Percentiles rank a stretch among this genome's conserved stretches.
These are phyloP conservation scores for Dunaliella salina DNA, from an alignment of 163 green algal species.

Conservation along the genomic window DNA sequence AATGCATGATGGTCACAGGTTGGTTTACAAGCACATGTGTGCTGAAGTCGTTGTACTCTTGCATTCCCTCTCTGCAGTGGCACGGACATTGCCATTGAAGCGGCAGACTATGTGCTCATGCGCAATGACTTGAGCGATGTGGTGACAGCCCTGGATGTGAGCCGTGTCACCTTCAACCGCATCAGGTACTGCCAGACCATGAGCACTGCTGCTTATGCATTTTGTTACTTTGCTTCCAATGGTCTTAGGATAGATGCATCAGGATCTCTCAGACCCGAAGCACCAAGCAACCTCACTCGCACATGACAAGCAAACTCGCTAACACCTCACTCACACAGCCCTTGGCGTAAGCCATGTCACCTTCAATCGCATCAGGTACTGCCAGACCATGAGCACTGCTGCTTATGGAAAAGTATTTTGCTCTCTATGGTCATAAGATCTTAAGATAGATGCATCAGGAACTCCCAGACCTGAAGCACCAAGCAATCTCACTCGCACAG, in stretches of 20 bases:
- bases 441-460: background rate
- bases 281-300: too few relatives aligned
- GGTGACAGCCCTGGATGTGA: constrained; percentile 82
- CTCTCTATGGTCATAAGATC: background rate
- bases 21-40: too few relatives aligned
- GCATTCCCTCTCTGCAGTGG: constrained; percentile 17
- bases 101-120: constrained; percentile 91
- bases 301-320: too few relatives aligned
- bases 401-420: background rate
- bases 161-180: constrained; percentile 63
- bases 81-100: constrained; percentile 73
- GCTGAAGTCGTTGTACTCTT: too few relatives aligned
- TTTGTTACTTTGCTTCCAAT: background rate
- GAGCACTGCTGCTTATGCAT: background rate
- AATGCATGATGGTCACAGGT: too few relatives aligned
- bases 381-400: background rate
- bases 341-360: constrained; percentile 76
- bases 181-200: constrained; percentile 36
- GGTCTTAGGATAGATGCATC: background rate
- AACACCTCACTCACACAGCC: too few relatives aligned
- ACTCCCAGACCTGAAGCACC: too few relatives aligned
- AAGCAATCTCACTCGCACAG: too few relatives aligned
- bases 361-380: constrained; percentile 58
- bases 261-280: too few relatives aligned
- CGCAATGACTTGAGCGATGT: constrained; percentile 73